phyloP scores from a whole-genome alignment of 768 basidiomycete genomes.

The Boletus huronensis region DNA sequence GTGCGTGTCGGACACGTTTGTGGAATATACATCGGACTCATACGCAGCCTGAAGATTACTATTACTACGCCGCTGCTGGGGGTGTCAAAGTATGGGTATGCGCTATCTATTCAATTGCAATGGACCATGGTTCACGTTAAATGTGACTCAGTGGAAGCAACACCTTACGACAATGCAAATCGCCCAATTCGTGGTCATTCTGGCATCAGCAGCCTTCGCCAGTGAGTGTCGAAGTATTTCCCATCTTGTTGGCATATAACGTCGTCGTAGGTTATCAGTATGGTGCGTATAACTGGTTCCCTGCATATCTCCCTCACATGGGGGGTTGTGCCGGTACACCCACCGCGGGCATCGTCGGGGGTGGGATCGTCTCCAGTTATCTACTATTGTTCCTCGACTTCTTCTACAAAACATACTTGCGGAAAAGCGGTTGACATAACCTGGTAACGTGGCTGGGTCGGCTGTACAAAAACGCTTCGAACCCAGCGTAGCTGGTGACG shows the following conservation, averaged over 20 bases:
- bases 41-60: conserved; percentile 66
- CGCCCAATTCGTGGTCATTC: conserved; percentile 19
- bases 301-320: conserved; percentile 13
- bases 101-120: background rate
- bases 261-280: conserved; percentile 16
- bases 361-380: conserved; percentile 16
- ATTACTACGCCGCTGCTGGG: conserved; percentile 94
- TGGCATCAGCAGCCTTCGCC: conserved; percentile 5
- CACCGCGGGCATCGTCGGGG: conserved; percentile 10
- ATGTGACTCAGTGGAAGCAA: conserved; percentile 19
- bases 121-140: background rate
- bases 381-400: conserved; percentile 22
- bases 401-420: conserved; percentile 17
- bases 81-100: conserved; percentile 22
- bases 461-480: background rate
- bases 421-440: conserved; percentile 1
- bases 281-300: conserved; percentile 18
- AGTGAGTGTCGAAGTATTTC: conserved; percentile 4
- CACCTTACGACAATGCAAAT: conserved; percentile 25
- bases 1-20: conserved; percentile 43
- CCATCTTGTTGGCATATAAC: background rate
- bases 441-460: background rate
- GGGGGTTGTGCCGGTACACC: conserved; percentile 17
- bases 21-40: background rate
- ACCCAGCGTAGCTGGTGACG: background rate